phyloP scores from a whole-genome alignment of 345 rosid genomes.

The Bruguiera sexangula region DNA sequence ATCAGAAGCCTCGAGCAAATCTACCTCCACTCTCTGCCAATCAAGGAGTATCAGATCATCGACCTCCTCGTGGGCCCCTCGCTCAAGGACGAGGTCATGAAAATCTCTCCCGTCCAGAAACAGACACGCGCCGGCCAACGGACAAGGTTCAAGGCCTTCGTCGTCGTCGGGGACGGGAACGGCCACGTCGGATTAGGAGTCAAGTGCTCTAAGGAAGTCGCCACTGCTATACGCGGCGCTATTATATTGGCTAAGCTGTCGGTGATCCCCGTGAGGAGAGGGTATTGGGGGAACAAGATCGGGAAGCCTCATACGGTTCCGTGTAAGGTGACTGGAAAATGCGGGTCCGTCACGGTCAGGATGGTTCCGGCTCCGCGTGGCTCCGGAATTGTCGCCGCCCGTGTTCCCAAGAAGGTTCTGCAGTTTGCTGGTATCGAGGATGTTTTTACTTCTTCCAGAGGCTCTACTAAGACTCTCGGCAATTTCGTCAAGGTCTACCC shows the following conservation, averaged over 20 bases:
- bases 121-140: constrained; percentile 80
- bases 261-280: constrained; percentile 64
- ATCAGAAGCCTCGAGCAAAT: constrained; percentile 61
- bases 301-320: constrained; percentile 73
- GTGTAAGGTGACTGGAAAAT: constrained; percentile 71
- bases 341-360: constrained; percentile 64
- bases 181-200: constrained; percentile 75
- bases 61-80: constrained; percentile 61
- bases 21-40: constrained; percentile 76
- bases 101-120: constrained; percentile 88
- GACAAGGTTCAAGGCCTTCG: constrained; percentile 75
- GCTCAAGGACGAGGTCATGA: constrained; percentile 92
- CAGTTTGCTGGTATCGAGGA: constrained; percentile 82
- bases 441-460: constrained; percentile 77
- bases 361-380: constrained; percentile 90
- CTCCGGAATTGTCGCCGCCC: constrained; percentile 78
- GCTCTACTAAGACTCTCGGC: constrained; percentile 78
- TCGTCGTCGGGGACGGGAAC: constrained; percentile 61
- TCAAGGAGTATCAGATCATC: constrained; percentile 83
- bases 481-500: constrained; percentile 68
- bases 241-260: constrained; percentile 65
- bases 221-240: constrained; percentile 65
- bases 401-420: constrained; percentile 88
- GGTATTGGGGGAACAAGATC: constrained; percentile 80
- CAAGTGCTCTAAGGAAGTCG: constrained; percentile 67